These are phyloP conservation scores for Casuarina glauca DNA, from an alignment of 306 rosid genomes.

Conservation along the genomic window DNA sequence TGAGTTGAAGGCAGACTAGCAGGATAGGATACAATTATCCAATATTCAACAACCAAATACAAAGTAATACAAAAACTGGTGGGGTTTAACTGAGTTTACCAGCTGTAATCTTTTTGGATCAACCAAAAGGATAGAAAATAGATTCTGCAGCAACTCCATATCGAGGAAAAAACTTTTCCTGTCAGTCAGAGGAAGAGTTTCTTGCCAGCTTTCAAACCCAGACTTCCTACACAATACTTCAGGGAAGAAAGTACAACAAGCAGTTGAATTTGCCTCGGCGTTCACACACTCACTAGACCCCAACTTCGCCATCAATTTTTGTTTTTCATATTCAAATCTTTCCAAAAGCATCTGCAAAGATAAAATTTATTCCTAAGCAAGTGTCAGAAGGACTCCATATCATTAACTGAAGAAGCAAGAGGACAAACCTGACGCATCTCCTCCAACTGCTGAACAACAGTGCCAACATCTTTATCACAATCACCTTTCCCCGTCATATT, in stretches of 20 bases:
- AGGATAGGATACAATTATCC: neutral
- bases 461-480: constrained; percentile 42
- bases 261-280: constrained; percentile 33
- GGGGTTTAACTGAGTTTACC: constrained; percentile 37
- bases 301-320: constrained; percentile 38
- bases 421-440: constrained; percentile 58
- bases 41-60: neutral
- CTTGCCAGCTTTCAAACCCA: constrained; percentile 60
- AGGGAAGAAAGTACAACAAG: constrained; percentile 54
- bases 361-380: constrained; percentile 13
- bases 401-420: constrained; percentile 13
- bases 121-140: constrained; percentile 52
- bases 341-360: constrained; percentile 49
- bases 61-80: neutral
- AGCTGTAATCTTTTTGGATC: constrained; percentile 40
- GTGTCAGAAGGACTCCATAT: neutral
- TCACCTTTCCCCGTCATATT: constrained; percentile 44
- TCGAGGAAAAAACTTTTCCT: constrained; percentile 63
- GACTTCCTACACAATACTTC: constrained; percentile 45
- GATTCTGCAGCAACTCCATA: constrained; percentile 62
- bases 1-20: neutral
- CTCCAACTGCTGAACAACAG: constrained; percentile 44
- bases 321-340: constrained; percentile 47
- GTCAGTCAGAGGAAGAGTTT: constrained; percentile 56
- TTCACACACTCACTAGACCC: constrained; percentile 28